Conservation (phyloP, 768 basidiomycete genomes). For the Suillus tomentosus region DNA sequence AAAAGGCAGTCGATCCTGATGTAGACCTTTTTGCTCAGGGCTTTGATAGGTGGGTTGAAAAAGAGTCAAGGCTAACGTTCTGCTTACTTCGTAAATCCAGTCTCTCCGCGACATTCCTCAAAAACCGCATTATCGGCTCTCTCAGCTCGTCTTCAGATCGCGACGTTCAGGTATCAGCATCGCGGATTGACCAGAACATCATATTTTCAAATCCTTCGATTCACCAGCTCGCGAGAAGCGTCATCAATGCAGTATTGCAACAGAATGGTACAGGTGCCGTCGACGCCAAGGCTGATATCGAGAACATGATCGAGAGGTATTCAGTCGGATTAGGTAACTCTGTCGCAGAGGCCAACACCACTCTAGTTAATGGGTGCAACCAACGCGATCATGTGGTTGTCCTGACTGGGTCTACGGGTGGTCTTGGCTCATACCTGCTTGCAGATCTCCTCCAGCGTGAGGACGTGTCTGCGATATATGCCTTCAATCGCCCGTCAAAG, state of each 20-base stretch:
- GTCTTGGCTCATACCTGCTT: constrained; percentile 41
- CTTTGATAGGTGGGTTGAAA: constrained; percentile 38
- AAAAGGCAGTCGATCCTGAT: constrained; percentile 10
- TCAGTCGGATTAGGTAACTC: constrained; percentile 20
- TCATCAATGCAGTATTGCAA: constrained; percentile 15
- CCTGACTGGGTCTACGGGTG: constrained; percentile 44
- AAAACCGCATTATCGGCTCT: constrained; percentile 24
- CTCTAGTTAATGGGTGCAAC: constrained; percentile 6
- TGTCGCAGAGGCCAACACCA: constrained; percentile 14
- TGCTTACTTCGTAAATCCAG: constrained; percentile 18
- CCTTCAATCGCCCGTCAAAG: constrained; percentile 33
- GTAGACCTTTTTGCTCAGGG: constrained; percentile 37
- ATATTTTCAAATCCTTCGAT: constrained; percentile 46
- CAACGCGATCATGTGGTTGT: constrained; percentile 28
- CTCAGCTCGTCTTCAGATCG: constrained; percentile 33
- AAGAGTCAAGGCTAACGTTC: background rate
- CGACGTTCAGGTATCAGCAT: constrained; percentile 27
- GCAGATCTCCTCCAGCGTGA: constrained; percentile 26
- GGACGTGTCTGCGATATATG: constrained; percentile 32
- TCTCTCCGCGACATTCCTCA: constrained; percentile 33
- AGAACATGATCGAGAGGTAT: constrained; percentile 45
- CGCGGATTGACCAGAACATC: constrained; percentile 30
- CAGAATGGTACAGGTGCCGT: background rate
- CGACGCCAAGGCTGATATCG: constrained; percentile 29
- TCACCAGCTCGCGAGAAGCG: constrained; percentile 32